phyloP scores from a whole-genome alignment of 352 stramenopile genomes.

The Blastocystis sp. region DNA sequence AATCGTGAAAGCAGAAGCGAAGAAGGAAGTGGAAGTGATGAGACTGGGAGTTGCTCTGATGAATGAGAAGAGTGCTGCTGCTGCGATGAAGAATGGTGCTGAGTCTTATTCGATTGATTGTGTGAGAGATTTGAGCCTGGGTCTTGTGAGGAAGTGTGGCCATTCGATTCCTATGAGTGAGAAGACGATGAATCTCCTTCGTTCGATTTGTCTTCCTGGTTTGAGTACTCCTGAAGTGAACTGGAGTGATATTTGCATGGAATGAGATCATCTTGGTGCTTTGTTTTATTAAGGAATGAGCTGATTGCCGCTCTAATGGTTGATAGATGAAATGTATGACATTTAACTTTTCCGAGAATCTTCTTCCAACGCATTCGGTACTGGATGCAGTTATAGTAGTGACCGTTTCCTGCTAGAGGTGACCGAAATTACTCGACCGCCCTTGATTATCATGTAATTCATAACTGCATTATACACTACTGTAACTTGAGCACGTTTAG shows the following conservation, averaged over 20 bases:
- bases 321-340: too few relatives aligned
- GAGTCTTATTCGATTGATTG: slow-evolving; percentile 18
- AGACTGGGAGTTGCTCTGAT: slow-evolving; percentile 44
- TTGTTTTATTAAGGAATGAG: background rate
- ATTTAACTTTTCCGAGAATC: too few relatives aligned
- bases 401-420: too few relatives aligned
- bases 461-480: too few relatives aligned
- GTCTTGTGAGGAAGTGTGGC: slow-evolving; percentile 18
- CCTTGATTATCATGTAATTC: too few relatives aligned
- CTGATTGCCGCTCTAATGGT: too few relatives aligned
- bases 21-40: slow-evolving; percentile 56
- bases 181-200: slow-evolving; percentile 36
- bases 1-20: background rate
- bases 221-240: slow-evolving; percentile 6
- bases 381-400: too few relatives aligned
- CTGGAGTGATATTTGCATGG: slow-evolving; percentile 6
- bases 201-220: slow-evolving; percentile 42
- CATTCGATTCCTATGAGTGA: background rate
- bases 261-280: background rate
- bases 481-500: too few relatives aligned
- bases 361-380: too few relatives aligned
- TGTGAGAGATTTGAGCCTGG: background rate
- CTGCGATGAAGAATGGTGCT: slow-evolving; percentile 1
- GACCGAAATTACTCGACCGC: too few relatives aligned
- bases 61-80: slow-evolving; percentile 43